These are phyloP conservation scores for Kodamaea laetipori DNA, from an alignment of 805 yeast species.

Conservation along the genomic window DNA sequence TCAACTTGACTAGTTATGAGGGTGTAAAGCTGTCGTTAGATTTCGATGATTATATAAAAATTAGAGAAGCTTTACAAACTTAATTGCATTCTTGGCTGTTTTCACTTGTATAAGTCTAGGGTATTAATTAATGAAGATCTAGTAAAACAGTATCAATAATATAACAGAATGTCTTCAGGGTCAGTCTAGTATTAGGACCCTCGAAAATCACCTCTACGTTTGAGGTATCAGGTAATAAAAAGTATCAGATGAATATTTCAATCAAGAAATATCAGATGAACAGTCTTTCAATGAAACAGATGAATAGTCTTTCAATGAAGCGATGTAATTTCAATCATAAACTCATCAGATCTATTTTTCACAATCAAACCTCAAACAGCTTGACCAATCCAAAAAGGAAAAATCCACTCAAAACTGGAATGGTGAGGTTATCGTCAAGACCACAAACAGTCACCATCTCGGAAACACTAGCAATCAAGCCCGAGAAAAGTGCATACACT, in stretches of 20 bases:
- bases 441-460: constrained; percentile 79
- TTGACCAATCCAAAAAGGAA: constrained; percentile 56
- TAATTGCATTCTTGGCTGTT: no score
- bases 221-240: constrained; percentile 21
- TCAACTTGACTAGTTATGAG: constrained; percentile 36
- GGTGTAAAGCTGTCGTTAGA: constrained; percentile 34
- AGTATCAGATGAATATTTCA: no score
- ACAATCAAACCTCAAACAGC: constrained; percentile 11
- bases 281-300: no score
- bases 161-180: constrained; percentile 9
- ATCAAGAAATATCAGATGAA: no score
- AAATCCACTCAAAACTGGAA: constrained; percentile 81
- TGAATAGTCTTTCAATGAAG: no score
- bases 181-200: no score
- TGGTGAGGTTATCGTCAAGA: constrained; percentile 92
- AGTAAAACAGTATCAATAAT: constrained; percentile 24
- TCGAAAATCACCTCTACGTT: constrained; percentile 15
- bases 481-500: constrained; percentile 61
- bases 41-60: constrained; percentile 24
- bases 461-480: constrained; percentile 80
- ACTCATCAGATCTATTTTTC: no score
- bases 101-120: no score
- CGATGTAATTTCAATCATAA: no score
- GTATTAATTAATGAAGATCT: constrained; percentile 20
- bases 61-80: constrained; percentile 14